Evolutionary conservation across 1,284 basidiomycete genomes (phyloP).

Genomic region (Cutaneotrichosporon dermatis): DNA sequence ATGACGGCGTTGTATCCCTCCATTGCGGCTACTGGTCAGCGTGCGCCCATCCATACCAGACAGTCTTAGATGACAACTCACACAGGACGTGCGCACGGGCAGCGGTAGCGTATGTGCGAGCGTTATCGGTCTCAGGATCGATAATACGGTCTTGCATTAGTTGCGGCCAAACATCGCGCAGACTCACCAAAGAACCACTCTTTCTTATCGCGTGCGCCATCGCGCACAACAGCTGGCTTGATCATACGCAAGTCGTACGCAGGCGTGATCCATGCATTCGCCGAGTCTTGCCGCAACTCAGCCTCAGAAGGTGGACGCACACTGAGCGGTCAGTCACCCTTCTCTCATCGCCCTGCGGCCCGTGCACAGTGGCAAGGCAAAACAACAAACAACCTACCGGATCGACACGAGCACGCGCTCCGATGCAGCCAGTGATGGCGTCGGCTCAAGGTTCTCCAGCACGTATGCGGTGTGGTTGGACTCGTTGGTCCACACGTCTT

Average conservation of each 20-base stretch:
- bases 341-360: no score
- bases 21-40: constrained; percentile 64
- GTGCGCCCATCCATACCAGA: no score
- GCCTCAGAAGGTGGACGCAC: constrained; percentile 61
- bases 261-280: constrained; percentile 37
- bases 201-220: constrained; percentile 36
- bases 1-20: constrained; percentile 94
- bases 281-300: constrained; percentile 29
- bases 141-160: constrained; percentile 50
- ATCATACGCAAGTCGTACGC: constrained; percentile 37
- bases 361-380: not conserved
- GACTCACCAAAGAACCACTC: constrained; percentile 51
- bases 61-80: constrained; percentile 13
- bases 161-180: constrained; percentile 23
- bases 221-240: constrained; percentile 37
- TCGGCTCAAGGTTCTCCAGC: constrained; percentile 15
- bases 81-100: constrained; percentile 76
- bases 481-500: constrained; percentile 6
- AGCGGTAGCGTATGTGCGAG: constrained; percentile 74
- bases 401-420: constrained; percentile 87
- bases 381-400: constrained; percentile 53
- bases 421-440: constrained; percentile 22
- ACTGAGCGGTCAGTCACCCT: constrained; percentile 47
- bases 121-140: constrained; percentile 63
- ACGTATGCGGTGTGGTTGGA: constrained; percentile 12